Evolutionary conservation across 2,329 filamentous ascomycete species (phyloP).

Genomic region (Pyrenochaeta sp.): DNA sequence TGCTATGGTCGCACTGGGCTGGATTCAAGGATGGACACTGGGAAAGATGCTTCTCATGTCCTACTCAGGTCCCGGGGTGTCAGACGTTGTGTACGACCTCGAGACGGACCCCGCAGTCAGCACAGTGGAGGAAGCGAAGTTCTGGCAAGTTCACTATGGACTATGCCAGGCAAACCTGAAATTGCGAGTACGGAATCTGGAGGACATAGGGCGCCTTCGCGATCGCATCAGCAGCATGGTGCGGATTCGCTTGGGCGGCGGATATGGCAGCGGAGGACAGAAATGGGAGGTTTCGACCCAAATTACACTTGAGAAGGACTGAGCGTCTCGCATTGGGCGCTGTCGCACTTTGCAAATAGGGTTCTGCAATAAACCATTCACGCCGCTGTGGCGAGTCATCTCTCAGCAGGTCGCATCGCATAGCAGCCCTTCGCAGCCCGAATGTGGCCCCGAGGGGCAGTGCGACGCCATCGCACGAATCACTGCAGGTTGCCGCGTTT

Average conservation of each 20-base stretch:
- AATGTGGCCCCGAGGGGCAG: conserved; percentile 24
- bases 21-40: conserved; percentile 82
- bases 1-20: conserved; percentile 87
- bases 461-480: conserved; percentile 11
- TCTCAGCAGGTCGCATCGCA: conserved; percentile 16
- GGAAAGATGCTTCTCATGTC: conserved; percentile 97
- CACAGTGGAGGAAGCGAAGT: conserved; percentile 86
- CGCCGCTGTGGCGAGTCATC: conserved; percentile 31
- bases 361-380: conserved; percentile 30
- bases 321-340: conserved; percentile 25
- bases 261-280: conserved; percentile 81
- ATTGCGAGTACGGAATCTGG: conserved; percentile 71
- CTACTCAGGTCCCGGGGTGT: conserved; percentile 70
- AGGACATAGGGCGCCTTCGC: conserved; percentile 75
- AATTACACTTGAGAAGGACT: conserved; percentile 66
- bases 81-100: conserved; percentile 83
- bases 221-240: conserved; percentile 80
- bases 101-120: conserved; percentile 79
- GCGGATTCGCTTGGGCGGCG: conserved; percentile 84
- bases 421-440: conserved; percentile 32
- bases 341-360: conserved; percentile 25
- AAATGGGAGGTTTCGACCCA: conserved; percentile 95
- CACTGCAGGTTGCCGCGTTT: conserved; percentile 8
- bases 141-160: conserved; percentile 99
- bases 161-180: conserved; percentile 95